Evolutionary conservation across 2,329 filamentous ascomycete species (phyloP).

Genomic region (Neofusicoccum umdonicola): DNA sequence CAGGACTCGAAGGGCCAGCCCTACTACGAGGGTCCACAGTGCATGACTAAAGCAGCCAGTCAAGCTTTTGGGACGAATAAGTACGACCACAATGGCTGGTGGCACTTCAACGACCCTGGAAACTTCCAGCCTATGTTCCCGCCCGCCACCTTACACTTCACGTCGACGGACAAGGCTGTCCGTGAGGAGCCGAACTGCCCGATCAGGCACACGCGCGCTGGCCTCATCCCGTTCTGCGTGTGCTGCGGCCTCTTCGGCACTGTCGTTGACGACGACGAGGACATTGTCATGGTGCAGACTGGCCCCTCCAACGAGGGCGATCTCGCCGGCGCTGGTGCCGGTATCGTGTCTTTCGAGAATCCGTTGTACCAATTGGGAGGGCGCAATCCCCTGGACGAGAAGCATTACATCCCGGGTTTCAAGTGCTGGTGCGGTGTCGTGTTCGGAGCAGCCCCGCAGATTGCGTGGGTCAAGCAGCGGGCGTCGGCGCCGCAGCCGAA

Average conservation of each 20-base stretch:
- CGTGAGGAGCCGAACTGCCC: background rate
- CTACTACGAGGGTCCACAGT: background rate
- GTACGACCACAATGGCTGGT: background rate
- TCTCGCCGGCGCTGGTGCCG: background rate
- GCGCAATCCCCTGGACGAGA: background rate
- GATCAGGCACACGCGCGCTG: background rate
- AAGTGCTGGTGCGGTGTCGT: background rate
- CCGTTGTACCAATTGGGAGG: background rate
- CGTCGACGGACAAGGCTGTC: background rate
- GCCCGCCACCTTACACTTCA: background rate
- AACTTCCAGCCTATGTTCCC: slow-evolving; percentile 4
- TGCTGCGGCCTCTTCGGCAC: background rate
- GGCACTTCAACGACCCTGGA: background rate
- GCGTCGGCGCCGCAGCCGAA: background rate
- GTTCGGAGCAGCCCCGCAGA: background rate
- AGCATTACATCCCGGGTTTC: background rate
- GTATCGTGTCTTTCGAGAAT: background rate
- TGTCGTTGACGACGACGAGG: background rate
- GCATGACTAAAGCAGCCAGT: background rate
- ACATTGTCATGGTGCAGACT: background rate
- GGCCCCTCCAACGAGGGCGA: background rate
- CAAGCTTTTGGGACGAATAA: background rate
- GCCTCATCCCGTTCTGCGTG: background rate
- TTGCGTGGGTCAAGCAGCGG: background rate
- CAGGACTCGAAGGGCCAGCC: background rate